Evolutionary conservation across 768 basidiomycete species (phyloP), one percentile per base, ranked within the genome.

Genomic region (Lentinula sp.): DNA sequence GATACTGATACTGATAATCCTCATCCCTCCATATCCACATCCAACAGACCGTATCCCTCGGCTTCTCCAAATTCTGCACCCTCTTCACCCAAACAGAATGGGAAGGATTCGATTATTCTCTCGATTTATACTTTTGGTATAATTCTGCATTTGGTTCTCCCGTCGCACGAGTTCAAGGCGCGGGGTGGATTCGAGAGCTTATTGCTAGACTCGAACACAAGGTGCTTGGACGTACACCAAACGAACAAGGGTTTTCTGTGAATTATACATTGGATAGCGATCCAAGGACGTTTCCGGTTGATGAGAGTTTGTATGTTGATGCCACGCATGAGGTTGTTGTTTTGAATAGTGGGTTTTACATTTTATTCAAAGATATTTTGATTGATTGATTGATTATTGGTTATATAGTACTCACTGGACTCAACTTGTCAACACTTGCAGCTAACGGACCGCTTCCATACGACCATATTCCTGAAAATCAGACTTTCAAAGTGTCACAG

Each of bases 321-420:
- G 91, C 91, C 5, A 91, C 89, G 1, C 95, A 95, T 61, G 94
- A 96, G 66, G 91, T 93, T n/a, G 89, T 95, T 42, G 85, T 95
- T 0, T 74, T 93, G n/a, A 89, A 93, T 66, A 83, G 90, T 90
- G 63, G 18, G 82, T 73, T 15, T 54, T 42, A 28, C 18, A 6
- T 6, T 45, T 11, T 32, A 7, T 28, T 2, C 49, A 28, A 28
- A 28, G 28, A 28, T 28, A 28, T 3, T 28, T 28, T 4, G 28
- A 28, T 28, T 10, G 55, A 8, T 28, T 28, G 28, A 28, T 28
- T 10, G 53, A 6, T 28, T 57, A 1, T 35, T 8, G 35, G n/a
- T 49, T 37, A 54, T 34, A 32, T 60, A 89, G 90, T 93, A 39
- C 78, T 96, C 37, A 91, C 93, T 5, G 93, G 93, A 9, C 79